Base-by-base conservation (phyloP, 164 flowering plant genomes). In the Tetracentron sinense region DNA sequence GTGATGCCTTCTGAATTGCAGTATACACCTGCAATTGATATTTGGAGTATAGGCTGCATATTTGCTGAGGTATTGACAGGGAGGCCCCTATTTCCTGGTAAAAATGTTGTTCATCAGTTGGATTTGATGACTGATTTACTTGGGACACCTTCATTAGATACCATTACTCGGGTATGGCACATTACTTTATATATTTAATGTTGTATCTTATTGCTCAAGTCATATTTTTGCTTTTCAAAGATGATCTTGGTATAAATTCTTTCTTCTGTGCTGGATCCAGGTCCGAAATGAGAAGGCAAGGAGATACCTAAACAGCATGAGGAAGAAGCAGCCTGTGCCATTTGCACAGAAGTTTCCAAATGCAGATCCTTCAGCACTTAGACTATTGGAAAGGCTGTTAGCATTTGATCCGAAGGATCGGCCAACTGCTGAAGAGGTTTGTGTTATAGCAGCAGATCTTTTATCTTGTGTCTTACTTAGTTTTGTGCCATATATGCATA, bases 381-480 rank as follows among this genome's bases (percentile, higher is more conserved):
- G 81, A 26, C 69, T 92, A 51, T 72, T 92, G 71, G 90, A 88
- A 71, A 81, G 83, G 69, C 77, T 92, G 48, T 82, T 92, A 61
- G 98, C 98, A 17, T 92, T 92, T 82, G 98, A 92, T 72, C 95
- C 98, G 17, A 92, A 86, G 72, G 93, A 92, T 44, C 85, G 98
- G 46, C 95, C 95, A 42, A 85, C 95, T 75, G 98, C 98, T 64
- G 92, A 83, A 82, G 91, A 92, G 98, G 97, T 92, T 61, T 29
- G 47, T 48, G 22, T 8, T 17, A 26, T 3, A 38, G 44, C 7
- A 25, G 61, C 3, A 22, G 14, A 35, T 48, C 8, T 11, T n/a
- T 25, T 25, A 11, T 30, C 17, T 57, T 21, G 2, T 46, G 19
- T 46, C 19, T 12, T 19, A 46, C 47, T 16, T 25, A 19, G 8